Conservation (phyloP, 192 early-diverging fungal genomes). For the Kickxella alabastrina region DNA sequence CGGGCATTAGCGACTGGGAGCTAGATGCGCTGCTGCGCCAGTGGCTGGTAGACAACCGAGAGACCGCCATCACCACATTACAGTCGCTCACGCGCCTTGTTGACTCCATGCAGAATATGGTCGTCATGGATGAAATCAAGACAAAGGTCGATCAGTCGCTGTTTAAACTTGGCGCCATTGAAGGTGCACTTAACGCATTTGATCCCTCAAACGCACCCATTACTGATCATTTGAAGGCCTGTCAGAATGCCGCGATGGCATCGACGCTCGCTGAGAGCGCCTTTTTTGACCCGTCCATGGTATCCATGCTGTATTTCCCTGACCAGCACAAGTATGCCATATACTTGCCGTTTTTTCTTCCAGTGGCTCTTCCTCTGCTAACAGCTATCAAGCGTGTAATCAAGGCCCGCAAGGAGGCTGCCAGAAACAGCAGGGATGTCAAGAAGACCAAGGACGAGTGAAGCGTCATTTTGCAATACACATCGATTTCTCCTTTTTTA, state of each 20-base stretch:
- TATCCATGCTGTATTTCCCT: conserved; percentile 96
- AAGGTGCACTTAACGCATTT: conserved; percentile 19
- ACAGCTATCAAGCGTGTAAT: conserved; percentile 44
- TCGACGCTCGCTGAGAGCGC: conserved; percentile 74
- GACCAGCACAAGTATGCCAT: conserved; percentile 97
- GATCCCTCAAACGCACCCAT: too few relatives aligned
- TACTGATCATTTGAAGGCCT: conserved; percentile 44
- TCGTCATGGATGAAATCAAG: conserved; percentile 84
- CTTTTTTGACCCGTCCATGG: conserved; percentile 98
- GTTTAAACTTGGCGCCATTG: conserved; percentile 27
- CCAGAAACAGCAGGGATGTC: not conserved
- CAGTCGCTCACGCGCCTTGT: conserved; percentile 77
- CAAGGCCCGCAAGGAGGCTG: not conserved
- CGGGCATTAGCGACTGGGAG: conserved; percentile 80
- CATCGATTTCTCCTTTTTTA: too few relatives aligned
- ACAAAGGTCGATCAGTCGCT: conserved; percentile 57
- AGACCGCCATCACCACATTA: conserved; percentile 70
- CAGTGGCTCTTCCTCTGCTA: conserved; percentile 71
- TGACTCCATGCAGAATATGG: conserved; percentile 82
- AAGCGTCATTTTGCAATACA: not conserved
- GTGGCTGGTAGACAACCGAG: conserved; percentile 68
- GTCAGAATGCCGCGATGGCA: conserved; percentile 59
- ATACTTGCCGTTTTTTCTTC: conserved; percentile 94
- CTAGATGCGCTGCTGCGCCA: conserved; percentile 68
- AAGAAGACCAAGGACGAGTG: not conserved